phyloP scores from a whole-genome alignment of 2,329 filamentous ascomycete species.

The Acephala macrosclerotiorum region DNA sequence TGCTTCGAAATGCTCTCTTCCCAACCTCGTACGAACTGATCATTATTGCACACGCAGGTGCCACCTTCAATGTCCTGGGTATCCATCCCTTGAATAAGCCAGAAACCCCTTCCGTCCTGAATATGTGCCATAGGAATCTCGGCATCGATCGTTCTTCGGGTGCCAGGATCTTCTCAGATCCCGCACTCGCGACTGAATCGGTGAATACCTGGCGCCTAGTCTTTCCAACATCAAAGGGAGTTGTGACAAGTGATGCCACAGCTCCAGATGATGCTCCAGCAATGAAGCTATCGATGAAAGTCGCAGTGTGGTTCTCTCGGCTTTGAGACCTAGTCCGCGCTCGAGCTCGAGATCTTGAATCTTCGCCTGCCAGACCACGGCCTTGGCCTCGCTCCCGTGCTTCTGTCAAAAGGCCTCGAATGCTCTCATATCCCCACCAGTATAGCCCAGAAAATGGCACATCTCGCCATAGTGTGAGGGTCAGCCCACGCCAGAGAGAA shows the following conservation, averaged over 20 bases:
- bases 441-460: conserved; percentile 97
- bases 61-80: conserved; percentile 90
- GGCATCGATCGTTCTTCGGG: conserved; percentile 84
- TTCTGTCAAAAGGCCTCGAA: conserved; percentile 75
- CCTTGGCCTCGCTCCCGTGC: conserved; percentile 63
- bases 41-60: conserved; percentile 98
- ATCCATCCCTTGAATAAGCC: conserved; percentile 94
- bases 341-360: conserved; percentile 45
- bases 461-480: conserved; percentile 92
- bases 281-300: conserved; percentile 88
- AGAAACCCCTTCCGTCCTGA: conserved; percentile 78
- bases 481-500: conserved; percentile 89
- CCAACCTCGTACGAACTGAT: conserved; percentile 97
- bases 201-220: conserved; percentile 88
- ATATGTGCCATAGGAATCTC: conserved; percentile 89
- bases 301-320: conserved; percentile 74
- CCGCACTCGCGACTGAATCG: conserved; percentile 53
- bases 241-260: conserved; percentile 86
- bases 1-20: conserved; percentile 82
- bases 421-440: conserved; percentile 96
- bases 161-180: conserved; percentile 47
- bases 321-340: conserved; percentile 65
- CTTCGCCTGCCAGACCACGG: conserved; percentile 48
- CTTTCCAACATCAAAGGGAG: conserved; percentile 97
- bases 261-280: conserved; percentile 86